A percentile compares a stretch with the other conserved stretches of the same genome.
phyloP scores from a whole-genome alignment of 1,284 basidiomycete species.

The Ustilago curta region DNA sequence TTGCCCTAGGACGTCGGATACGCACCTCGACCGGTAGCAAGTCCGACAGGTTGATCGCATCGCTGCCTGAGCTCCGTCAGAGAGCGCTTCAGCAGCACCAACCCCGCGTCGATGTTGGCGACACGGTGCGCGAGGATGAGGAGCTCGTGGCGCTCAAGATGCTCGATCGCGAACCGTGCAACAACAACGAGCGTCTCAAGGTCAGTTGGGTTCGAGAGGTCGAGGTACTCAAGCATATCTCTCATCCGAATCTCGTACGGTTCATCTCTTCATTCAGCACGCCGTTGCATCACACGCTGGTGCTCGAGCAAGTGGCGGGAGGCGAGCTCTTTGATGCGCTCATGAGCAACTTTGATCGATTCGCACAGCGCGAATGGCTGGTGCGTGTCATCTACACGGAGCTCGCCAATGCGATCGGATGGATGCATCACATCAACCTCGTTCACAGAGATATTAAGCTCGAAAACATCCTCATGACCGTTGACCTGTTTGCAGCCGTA shows the following conservation, averaged over 20 bases:
- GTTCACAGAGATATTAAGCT: conserved; percentile 95
- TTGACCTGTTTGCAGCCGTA: conserved; percentile 40
- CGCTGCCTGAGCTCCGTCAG: conserved; percentile 35
- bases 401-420: conserved; percentile 82
- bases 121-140: conserved; percentile 39
- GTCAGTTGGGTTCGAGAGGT: conserved; percentile 89
- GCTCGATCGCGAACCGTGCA: conserved; percentile 76
- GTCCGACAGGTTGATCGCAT: conserved; percentile 28
- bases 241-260: conserved; percentile 84
- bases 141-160: conserved; percentile 85
- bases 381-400: conserved; percentile 83
- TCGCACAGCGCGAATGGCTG: conserved; percentile 74
- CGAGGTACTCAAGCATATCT: conserved; percentile 86
- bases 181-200: conserved; percentile 77
- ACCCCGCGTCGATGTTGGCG: background rate
- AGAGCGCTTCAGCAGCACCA: conserved; percentile 19
- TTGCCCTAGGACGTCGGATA: conserved; percentile 55
- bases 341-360: conserved; percentile 76
- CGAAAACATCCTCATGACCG: conserved; percentile 74
- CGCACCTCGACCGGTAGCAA: background rate
- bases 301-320: conserved; percentile 81
- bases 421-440: conserved; percentile 88
- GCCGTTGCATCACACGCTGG: conserved; percentile 80
- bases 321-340: conserved; percentile 85
- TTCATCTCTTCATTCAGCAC: conserved; percentile 82